Evolutionary conservation across 805 yeast species (phyloP).

Genomic region (Priceomyces haplophilus): DNA sequence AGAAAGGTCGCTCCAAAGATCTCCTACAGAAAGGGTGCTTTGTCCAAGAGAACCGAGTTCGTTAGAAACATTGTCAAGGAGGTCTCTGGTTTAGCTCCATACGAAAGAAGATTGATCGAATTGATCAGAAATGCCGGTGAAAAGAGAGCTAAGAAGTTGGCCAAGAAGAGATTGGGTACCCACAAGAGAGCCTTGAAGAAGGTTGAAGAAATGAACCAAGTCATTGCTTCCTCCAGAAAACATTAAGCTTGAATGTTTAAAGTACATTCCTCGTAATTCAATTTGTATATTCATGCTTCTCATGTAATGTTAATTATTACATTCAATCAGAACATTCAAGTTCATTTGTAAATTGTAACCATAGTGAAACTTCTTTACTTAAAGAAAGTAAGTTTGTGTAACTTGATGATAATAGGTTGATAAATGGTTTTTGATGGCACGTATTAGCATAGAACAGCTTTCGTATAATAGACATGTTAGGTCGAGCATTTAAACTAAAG

Average conservation of each 20-base stretch:
- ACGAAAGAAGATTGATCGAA: constrained; percentile 99
- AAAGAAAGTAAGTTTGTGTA: not conserved
- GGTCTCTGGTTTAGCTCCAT: constrained; percentile 99
- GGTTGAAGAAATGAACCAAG: constrained; percentile 96
- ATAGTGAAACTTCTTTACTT: not conserved
- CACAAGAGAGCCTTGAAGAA: constrained; percentile 99
- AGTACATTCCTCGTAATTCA: constrained; percentile 1
- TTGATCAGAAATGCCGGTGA: constrained; percentile 99
- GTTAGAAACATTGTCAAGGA: constrained; percentile 95
- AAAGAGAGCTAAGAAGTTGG: constrained; percentile 99
- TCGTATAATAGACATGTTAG: not conserved
- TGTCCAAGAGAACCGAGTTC: constrained; percentile 91
- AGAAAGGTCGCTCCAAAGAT: constrained; percentile 66
- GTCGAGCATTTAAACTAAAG: not conserved
- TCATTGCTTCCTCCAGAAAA: constrained; percentile 97
- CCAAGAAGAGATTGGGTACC: constrained; percentile 99
- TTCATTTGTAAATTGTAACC: not conserved
- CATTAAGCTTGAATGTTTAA: constrained; percentile 46
- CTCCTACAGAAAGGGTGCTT: constrained; percentile 95
- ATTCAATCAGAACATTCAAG: not conserved
- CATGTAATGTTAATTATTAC: constrained; percentile 4
- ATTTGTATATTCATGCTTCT: constrained; percentile 5
- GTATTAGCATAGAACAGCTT: no score
- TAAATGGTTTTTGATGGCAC: no score
- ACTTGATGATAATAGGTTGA: no score